These are phyloP conservation scores for Hemileccinum impolitum DNA, from an alignment of 768 basidiomycete species.

Conservation along the genomic window DNA sequence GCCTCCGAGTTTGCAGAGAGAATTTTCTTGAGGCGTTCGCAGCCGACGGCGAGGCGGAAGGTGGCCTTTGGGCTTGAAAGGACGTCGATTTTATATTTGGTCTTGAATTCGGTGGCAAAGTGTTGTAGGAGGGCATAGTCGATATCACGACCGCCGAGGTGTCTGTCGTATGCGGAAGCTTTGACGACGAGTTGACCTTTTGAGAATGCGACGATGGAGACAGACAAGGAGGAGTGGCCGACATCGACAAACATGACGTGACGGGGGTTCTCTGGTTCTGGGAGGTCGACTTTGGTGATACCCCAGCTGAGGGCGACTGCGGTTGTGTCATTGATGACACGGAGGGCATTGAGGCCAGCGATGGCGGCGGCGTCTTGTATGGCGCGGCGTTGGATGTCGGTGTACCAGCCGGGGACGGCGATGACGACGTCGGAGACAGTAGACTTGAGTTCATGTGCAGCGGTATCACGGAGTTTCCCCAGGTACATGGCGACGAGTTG, in stretches of 20 bases:
- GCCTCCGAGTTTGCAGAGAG: slow-evolving; percentile 91
- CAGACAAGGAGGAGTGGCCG: slow-evolving; percentile 89
- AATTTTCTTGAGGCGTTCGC: slow-evolving; percentile 95
- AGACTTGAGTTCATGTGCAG: slow-evolving; percentile 79
- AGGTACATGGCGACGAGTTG: slow-evolving; percentile 92
- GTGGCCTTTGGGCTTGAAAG: slow-evolving; percentile 84
- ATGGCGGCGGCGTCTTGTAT: slow-evolving; percentile 87
- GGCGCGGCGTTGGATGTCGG: slow-evolving; percentile 89
- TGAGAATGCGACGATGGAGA: slow-evolving; percentile 86
- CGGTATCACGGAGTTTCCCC: slow-evolving; percentile 86
- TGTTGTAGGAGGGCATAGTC: slow-evolving; percentile 87
- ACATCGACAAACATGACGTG: slow-evolving; percentile 94
- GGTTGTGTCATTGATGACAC: slow-evolving; percentile 96
- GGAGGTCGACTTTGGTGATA: slow-evolving; percentile 97
- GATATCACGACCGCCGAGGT: slow-evolving; percentile 95
- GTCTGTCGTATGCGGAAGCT: slow-evolving; percentile 84
- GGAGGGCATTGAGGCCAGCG: slow-evolving; percentile 85
- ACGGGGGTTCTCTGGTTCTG: slow-evolving; percentile 74
- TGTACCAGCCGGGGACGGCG: slow-evolving; percentile 95
- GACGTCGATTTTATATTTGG: slow-evolving; percentile 98
- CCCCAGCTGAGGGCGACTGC: slow-evolving; percentile 96
- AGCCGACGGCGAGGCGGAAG: slow-evolving; percentile 85
- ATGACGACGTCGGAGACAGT: slow-evolving; percentile 90
- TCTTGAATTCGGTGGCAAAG: slow-evolving; percentile 89
- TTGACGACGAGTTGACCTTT: slow-evolving; percentile 90